Evolutionary conservation across 768 basidiomycete genomes (phyloP), one percentile per base, ranked within the genome.

Genomic region (Macrolepiota fuliginosa): DNA sequence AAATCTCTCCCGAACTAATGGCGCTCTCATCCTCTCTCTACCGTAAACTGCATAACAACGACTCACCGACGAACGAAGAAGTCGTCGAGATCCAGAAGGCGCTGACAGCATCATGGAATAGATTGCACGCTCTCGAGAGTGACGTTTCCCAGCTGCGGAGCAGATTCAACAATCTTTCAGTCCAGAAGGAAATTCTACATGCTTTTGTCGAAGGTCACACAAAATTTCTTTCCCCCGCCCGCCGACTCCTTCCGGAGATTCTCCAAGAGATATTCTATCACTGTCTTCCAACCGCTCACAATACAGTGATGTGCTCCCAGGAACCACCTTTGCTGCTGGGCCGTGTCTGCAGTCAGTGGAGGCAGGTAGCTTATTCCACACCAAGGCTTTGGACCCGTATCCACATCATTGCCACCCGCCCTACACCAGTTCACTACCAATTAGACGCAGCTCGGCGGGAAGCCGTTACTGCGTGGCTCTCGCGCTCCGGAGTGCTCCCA

Each of bases 251-350:
- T 3, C 45, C n/a, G n/a, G n/a, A n/a, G n/a, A n/a, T n/a, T n/a
- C n/a, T n/a, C n/a, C n/a, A n/a, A n/a, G n/a, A n/a, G 58, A 61
- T 62, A 56, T 62, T 56, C 42, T 65, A 50, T 17, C 37, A 58
- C 15, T 47, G 56, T 22, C 54, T 64, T n/a, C 64, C 64, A 22
- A 47, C 50, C 7, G 24, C 55, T 17, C 64, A 64, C 37, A 52
- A 57, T 36, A 42, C 63, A 24, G 45, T 64, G 15, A 51, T 66
- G 47, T 49, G 40, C 61, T 15, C 10, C 35, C n/a, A 15, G 9
- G 35, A 54, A n/a, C 51, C 61, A 24, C 65, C 65, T 1, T 39
- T 66, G 45, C 36, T 64, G 3, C 51, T 66, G 12, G 64, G 63
- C 7, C 63, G 24, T 12, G 50, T 66, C 6, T 66, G 61, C 45